A percentile compares a stretch with the other conserved stretches of the same genome.
Conservation (phyloP, 768 basidiomycete genomes). For the Tylopilus vinaceipallidus region DNA sequence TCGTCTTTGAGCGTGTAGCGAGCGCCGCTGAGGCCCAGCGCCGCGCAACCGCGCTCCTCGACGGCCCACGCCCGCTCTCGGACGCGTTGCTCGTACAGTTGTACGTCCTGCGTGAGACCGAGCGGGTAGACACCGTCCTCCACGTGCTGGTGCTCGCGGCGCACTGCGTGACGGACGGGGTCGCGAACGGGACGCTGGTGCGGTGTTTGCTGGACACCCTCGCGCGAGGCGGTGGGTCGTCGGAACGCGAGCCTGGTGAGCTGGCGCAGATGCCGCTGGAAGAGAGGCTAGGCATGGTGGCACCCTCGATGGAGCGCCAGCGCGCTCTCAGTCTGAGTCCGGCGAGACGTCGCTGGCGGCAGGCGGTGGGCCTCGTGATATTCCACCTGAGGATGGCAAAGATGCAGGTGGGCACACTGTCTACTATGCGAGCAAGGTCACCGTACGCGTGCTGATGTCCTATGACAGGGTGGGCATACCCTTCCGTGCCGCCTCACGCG, state of each 20-base stretch:
- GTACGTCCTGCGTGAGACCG: conserved; percentile 39
- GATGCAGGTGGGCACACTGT: conserved; percentile 31
- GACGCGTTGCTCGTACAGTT: conserved; percentile 41
- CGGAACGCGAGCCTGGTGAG: no score
- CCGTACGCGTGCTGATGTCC: not conserved
- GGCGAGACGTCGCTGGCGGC: conserved; percentile 44
- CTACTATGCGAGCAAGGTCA: no score
- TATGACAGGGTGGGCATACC: conserved; percentile 53
- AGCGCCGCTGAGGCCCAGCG: conserved; percentile 36
- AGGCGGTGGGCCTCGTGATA: conserved; percentile 41
- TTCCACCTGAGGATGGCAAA: conserved; percentile 31
- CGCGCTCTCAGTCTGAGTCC: conserved; percentile 26
- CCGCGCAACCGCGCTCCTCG: conserved; percentile 29
- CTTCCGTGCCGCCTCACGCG: conserved; percentile 44
- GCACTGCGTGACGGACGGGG: conserved; percentile 52
- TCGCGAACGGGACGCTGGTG: conserved; percentile 39
- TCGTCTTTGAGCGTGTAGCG: conserved; percentile 34
- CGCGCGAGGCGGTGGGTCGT: no score
- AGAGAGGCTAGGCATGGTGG: conserved; percentile 40
- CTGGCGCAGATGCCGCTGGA: conserved; percentile 30
- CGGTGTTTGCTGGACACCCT: conserved; percentile 48
- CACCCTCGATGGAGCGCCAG: conserved; percentile 38
- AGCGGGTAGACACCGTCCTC: conserved; percentile 32
- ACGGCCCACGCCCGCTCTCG: conserved; percentile 41
- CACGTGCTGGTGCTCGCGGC: conserved; percentile 45